phyloP scores from a whole-genome alignment of 305 asterid genomes.

The Fraxinus nigra region DNA sequence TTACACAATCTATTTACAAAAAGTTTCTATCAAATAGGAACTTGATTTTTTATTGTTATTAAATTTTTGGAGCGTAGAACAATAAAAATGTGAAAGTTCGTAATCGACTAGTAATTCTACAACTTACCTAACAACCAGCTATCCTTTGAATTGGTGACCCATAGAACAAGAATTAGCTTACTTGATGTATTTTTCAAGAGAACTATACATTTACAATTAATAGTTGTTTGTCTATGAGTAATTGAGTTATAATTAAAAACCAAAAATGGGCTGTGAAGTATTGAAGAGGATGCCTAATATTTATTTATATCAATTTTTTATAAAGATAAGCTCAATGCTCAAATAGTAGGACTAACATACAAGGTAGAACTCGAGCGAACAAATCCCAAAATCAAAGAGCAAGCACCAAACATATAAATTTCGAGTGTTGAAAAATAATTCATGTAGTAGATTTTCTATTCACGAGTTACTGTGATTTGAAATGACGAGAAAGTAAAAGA shows the following conservation, averaged over 20 bases:
- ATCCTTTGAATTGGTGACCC: background rate
- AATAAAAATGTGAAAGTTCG: too few species aligned
- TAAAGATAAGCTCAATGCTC: background rate
- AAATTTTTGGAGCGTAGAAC: background rate
- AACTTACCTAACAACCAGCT: background rate
- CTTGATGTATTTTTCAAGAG: background rate
- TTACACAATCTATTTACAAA: background rate
- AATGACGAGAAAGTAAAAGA: background rate
- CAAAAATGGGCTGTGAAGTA: too few species aligned
- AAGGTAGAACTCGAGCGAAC: background rate
- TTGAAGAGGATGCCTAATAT: too few species aligned
- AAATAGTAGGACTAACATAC: background rate
- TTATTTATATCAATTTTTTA: too few species aligned
- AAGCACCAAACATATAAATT: background rate
- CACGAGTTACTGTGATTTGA: background rate
- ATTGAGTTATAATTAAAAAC: background rate
- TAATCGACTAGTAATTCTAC: background rate
- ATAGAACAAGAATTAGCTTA: background rate
- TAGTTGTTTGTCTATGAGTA: background rate
- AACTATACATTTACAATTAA: background rate
- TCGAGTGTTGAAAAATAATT: background rate
- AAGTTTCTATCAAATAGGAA: too few species aligned
- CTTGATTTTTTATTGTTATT: too few species aligned
- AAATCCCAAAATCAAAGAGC: background rate
- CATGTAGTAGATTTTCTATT: background rate